Conservation (phyloP, 768 basidiomycete genomes). For the Grammothele lineata region DNA sequence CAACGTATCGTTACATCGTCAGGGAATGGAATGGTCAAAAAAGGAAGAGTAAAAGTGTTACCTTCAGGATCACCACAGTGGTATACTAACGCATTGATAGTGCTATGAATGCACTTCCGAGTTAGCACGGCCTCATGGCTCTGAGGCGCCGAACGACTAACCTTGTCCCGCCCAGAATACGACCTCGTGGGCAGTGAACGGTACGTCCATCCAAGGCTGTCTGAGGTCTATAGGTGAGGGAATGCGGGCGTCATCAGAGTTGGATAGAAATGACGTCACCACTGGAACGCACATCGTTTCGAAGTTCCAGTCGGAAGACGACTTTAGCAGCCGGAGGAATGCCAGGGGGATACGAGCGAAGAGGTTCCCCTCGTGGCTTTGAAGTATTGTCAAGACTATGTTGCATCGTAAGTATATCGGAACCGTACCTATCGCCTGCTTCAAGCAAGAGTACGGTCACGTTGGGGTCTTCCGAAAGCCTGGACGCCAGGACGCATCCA, state of each 20-base stretch:
- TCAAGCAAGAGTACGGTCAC: slow-evolving; percentile 52
- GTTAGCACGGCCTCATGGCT: no score
- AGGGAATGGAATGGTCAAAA: no score
- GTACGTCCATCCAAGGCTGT: slow-evolving; percentile 7
- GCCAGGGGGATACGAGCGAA: slow-evolving; percentile 16
- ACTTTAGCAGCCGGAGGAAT: slow-evolving; percentile 34
- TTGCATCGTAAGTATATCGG: neutral
- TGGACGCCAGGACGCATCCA: slow-evolving; percentile 54
- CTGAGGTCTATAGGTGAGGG: slow-evolving; percentile 22
- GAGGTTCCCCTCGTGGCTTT: slow-evolving; percentile 11
- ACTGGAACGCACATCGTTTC: slow-evolving; percentile 9
- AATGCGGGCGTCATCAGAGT: no score
- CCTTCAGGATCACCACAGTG: slow-evolving; percentile 23
- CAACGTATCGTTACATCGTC: neutral
- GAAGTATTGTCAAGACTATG: neutral
- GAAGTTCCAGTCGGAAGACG: slow-evolving; percentile 38
- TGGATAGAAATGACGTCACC: no score
- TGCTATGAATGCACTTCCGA: slow-evolving; percentile 5
- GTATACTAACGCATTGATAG: slow-evolving; percentile 24
- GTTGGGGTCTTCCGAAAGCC: slow-evolving; percentile 48
- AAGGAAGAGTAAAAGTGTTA: neutral
- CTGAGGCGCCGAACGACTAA: slow-evolving; percentile 4
- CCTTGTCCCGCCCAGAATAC: slow-evolving; percentile 25
- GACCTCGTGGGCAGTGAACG: slow-evolving; percentile 23
- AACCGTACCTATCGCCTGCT: slow-evolving; percentile 51